Percentiles rank a stretch among this genome's conserved stretches.
Evolutionary conservation across 371 early-diverging fungal species (phyloP).

Genomic region (Ordospora pajunii): DNA sequence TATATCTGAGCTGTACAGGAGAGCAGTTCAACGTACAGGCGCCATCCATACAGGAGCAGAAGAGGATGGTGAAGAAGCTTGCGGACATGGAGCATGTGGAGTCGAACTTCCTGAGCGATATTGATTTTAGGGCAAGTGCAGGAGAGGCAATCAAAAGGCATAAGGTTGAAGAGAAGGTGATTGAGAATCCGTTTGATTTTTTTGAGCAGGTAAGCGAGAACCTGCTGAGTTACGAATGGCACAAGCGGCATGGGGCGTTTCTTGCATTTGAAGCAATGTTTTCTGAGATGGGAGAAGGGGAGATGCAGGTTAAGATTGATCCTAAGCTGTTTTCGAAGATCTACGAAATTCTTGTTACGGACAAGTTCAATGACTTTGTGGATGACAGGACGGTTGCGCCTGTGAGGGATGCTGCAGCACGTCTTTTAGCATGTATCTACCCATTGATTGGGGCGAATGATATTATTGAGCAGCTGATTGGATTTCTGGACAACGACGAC

Average conservation of each 20-base stretch:
- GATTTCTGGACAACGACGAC: slow-evolving; percentile 45
- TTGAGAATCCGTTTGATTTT: slow-evolving; percentile 48
- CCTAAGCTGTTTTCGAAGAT: slow-evolving; percentile 40
- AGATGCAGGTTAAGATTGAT: slow-evolving; percentile 30
- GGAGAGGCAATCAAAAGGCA: slow-evolving; percentile 21
- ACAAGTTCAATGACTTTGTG: slow-evolving; percentile 61
- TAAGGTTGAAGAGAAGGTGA: slow-evolving; percentile 38
- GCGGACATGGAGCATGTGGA: slow-evolving; percentile 35
- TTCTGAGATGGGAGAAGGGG: slow-evolving; percentile 2
- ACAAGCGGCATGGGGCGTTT: slow-evolving; percentile 57
- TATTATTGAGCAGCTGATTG: slow-evolving; percentile 28
- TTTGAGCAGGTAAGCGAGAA: slow-evolving; percentile 41
- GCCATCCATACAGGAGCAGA: slow-evolving; percentile 3
- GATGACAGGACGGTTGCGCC: slow-evolving; percentile 56
- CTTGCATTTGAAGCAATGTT: slow-evolving; percentile 41
- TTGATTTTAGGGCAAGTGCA: slow-evolving; percentile 6
- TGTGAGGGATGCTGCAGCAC: slow-evolving; percentile 56
- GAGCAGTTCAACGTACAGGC: slow-evolving; percentile 16
- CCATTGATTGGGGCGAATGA: slow-evolving; percentile 24
- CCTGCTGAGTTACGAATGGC: slow-evolving; percentile 51
- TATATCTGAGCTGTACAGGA: slow-evolving; percentile 36
- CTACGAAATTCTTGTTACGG: slow-evolving; percentile 52
- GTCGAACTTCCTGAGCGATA: slow-evolving; percentile 18
- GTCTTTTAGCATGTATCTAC: slow-evolving; percentile 42
- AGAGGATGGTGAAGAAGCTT: slow-evolving; percentile 25